Evolutionary conservation across 2,329 filamentous ascomycete species (phyloP).

Genomic region (Dactylellina sp.): DNA sequence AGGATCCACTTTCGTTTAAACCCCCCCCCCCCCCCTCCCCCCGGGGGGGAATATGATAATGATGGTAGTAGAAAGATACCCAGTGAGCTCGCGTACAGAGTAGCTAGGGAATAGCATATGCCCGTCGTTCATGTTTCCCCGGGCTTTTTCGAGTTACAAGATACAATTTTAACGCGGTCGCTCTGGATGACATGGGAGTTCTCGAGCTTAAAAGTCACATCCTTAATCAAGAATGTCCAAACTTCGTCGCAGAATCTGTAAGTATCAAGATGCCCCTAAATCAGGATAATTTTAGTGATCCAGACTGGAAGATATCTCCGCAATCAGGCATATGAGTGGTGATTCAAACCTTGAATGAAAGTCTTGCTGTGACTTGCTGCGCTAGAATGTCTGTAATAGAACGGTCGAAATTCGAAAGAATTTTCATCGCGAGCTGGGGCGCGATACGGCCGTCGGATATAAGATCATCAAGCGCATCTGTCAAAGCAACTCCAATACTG

Average conservation of each 20-base stretch:
- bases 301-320: not conserved
- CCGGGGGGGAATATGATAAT: no score
- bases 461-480: conserved; percentile 95
- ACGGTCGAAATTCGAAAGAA: conserved; percentile 93
- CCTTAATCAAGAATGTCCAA: conserved; percentile 99
- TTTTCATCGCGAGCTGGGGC: conserved; percentile 98
- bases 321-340: no score
- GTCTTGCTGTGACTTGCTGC: conserved; percentile 88
- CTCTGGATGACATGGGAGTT: conserved; percentile 64
- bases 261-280: conserved; percentile 91
- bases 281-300: not conserved
- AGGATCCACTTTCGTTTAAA: no score
- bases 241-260: conserved; percentile 99
- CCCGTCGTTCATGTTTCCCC: conserved; percentile 65
- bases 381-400: conserved; percentile 90
- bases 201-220: conserved; percentile 98
- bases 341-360: conserved; percentile 87
- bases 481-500: conserved; percentile 92
- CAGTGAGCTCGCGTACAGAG: not conserved
- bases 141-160: conserved; percentile 89
- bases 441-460: conserved; percentile 96
- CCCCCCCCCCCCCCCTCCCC: no score
- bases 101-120: not conserved
- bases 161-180: conserved; percentile 87
- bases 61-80: not conserved